Evolutionary conservation across 1,284 basidiomycete genomes (phyloP).

Genomic region (Ceratobasidium sp.): DNA sequence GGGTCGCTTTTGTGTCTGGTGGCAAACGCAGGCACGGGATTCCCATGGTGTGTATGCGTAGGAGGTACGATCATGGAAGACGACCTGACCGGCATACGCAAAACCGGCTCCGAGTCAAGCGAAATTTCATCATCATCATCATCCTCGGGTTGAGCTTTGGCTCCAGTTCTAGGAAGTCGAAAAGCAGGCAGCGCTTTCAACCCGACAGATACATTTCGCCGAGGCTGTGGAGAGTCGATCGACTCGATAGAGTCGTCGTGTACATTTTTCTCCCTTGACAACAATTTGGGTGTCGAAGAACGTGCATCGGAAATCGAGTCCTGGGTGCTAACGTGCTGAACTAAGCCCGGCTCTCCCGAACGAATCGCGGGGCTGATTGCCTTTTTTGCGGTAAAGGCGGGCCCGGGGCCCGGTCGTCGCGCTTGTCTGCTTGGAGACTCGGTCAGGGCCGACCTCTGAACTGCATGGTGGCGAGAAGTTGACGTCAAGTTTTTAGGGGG

Average conservation of each 20-base stretch:
- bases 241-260: constrained; percentile 36
- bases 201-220: not conserved
- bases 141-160: not conserved
- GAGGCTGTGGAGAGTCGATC: constrained; percentile 13
- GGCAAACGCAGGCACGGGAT: no score
- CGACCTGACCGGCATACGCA: no score
- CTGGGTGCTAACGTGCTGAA: constrained; percentile 10
- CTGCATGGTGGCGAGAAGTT: not conserved
- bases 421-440: not conserved
- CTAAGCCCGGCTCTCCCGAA: constrained; percentile 23
- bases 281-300: constrained; percentile 19
- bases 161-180: constrained; percentile 2
- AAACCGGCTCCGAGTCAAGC: constrained; percentile 22
- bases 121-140: constrained; percentile 38
- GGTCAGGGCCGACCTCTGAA: not conserved
- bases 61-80: no score
- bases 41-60: no score
- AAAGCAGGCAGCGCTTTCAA: constrained; percentile 4
- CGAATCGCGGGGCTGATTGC: constrained; percentile 3
- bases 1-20: not conserved
- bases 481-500: not conserved
- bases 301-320: constrained; percentile 4
- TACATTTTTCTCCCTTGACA: not conserved
- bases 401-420: no score
- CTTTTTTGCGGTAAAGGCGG: not conserved